A percentile compares a stretch with the other conserved stretches of the same genome.
Evolutionary conservation across 2,329 filamentous ascomycete species (phyloP).

Genomic region (Pleurostoma richardsiae): DNA sequence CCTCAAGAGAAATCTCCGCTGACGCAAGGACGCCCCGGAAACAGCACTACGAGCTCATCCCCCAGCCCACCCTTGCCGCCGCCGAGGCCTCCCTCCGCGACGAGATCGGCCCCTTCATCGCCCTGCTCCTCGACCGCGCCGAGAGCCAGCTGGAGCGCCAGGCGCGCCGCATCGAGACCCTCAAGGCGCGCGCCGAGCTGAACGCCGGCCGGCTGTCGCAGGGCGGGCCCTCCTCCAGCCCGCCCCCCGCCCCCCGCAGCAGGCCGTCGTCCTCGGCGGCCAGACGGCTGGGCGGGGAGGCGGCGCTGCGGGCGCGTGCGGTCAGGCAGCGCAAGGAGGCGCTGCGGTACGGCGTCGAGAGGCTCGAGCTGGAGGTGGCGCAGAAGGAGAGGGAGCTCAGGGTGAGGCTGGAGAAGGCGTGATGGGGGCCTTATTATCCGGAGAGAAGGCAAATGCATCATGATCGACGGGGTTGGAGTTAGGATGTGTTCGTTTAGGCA

Average conservation of each 20-base stretch:
- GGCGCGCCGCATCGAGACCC: slow-evolving; percentile 73
- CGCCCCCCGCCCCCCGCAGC: not conserved
- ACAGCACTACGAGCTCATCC: slow-evolving; percentile 89
- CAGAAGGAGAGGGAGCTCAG: slow-evolving; percentile 63
- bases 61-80: slow-evolving; percentile 73
- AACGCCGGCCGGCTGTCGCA: slow-evolving; percentile 63
- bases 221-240: slow-evolving; percentile 4
- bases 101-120: slow-evolving; percentile 84
- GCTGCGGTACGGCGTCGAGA: slow-evolving; percentile 79
- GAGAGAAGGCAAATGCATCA: too few species aligned
- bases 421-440: not conserved
- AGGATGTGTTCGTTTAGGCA: too few species aligned
- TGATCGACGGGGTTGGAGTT: too few species aligned
- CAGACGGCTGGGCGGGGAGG: slow-evolving; percentile 44
- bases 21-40: not conserved
- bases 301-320: slow-evolving; percentile 50
- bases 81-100: slow-evolving; percentile 81
- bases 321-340: slow-evolving; percentile 78
- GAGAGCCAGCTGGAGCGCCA: slow-evolving; percentile 78
- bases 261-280: slow-evolving; percentile 12
- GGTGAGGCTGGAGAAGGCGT: slow-evolving; percentile 37
- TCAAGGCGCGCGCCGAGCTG: slow-evolving; percentile 77
- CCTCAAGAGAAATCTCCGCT: not conserved
- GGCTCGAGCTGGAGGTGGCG: slow-evolving; percentile 78
- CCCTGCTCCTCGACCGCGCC: slow-evolving; percentile 73